Evolutionary conservation across 1,139 yeast species (phyloP).

Genomic region (Candida sp.): DNA sequence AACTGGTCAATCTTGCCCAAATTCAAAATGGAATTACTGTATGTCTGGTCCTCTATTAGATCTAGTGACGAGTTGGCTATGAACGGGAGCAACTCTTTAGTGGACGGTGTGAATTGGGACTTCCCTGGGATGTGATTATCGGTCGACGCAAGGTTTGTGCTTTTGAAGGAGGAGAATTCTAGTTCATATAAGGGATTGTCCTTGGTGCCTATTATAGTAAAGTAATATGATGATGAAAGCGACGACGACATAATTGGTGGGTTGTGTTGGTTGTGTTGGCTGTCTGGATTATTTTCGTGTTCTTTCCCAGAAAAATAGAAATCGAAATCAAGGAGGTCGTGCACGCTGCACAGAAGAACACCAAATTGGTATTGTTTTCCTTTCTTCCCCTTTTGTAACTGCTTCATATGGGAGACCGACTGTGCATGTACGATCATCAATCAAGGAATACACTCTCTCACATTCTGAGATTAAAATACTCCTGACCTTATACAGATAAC

Average conservation of each 20-base stretch:
- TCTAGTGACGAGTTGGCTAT: constrained; percentile 89
- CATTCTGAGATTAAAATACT: background rate
- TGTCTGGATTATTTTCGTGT: background rate
- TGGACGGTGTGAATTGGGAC: constrained; percentile 68
- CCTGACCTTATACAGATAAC: background rate
- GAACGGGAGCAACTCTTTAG: constrained; percentile 85
- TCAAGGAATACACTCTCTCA: background rate
- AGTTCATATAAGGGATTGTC: constrained; percentile 90
- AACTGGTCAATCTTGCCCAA: constrained; percentile 85
- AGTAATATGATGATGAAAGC: constrained; percentile 68
- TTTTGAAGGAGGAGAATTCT: constrained; percentile 78
- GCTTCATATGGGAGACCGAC: background rate
- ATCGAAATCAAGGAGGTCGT: background rate
- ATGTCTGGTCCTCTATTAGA: constrained; percentile 86
- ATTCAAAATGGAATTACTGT: constrained; percentile 69
- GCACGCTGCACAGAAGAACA: background rate
- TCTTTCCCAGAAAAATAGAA: background rate
- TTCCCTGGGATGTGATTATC: constrained; percentile 55
- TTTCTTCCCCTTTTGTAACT: constrained; percentile 1
- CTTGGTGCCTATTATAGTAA: constrained; percentile 85
- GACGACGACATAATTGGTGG: background rate
- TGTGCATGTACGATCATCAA: background rate
- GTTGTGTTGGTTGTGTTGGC: background rate
- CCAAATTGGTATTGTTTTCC: background rate
- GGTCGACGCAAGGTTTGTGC: constrained; percentile 13